Conservation (phyloP, 768 basidiomycete genomes). For the Postia placenta region DNA sequence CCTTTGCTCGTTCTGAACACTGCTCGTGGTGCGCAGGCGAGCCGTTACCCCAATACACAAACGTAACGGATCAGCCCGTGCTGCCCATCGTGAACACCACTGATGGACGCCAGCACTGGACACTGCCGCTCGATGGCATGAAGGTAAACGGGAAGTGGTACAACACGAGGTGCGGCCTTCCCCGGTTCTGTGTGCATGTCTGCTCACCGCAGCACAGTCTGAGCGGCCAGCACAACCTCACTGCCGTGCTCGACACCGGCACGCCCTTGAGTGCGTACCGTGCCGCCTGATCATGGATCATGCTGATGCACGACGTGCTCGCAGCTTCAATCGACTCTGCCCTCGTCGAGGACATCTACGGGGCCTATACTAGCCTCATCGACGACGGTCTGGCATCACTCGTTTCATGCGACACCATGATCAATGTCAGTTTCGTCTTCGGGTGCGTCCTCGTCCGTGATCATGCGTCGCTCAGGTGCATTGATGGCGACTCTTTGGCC, state of each 20-base stretch:
- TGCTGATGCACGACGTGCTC: background rate
- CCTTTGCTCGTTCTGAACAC: too few relatives aligned
- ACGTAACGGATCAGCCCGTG: background rate
- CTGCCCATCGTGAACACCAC: background rate
- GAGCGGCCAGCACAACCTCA: background rate
- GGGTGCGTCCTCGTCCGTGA: background rate
- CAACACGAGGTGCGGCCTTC: background rate
- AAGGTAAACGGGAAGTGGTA: conserved; percentile 2
- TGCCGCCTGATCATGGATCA: background rate
- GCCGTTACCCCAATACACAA: background rate
- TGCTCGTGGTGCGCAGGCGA: too few relatives aligned
- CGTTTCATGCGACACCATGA: conserved; percentile 3
- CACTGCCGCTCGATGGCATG: background rate
- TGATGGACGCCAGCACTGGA: background rate
- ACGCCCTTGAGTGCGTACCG: background rate
- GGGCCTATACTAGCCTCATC: background rate
- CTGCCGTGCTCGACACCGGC: conserved; percentile 3
- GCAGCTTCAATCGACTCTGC: background rate
- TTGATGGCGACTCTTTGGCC: background rate
- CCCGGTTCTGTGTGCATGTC: background rate
- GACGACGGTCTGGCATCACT: background rate
- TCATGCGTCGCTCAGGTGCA: background rate
- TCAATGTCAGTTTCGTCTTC: conserved; percentile 4
- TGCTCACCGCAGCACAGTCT: background rate
- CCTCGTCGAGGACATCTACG: conserved; percentile 6